A percentile compares a stretch with the other conserved stretches of the same genome.
Conservation (phyloP, 2,329 filamentous ascomycete genomes). For the Epichloe gansuensis region DNA sequence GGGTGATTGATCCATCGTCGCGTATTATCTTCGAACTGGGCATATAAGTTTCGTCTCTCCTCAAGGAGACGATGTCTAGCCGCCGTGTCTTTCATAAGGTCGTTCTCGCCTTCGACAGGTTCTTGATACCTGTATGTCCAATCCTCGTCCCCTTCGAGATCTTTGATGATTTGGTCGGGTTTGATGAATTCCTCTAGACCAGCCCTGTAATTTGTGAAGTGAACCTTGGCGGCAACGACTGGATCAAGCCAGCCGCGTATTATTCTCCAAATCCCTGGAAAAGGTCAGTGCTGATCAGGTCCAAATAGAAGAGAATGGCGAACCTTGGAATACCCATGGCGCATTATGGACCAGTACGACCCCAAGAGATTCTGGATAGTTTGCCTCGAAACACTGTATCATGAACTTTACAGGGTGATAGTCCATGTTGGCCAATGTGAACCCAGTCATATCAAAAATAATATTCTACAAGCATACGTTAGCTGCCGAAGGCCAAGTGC, state of each 20-base stretch:
- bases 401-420: conserved; percentile 97
- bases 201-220: conserved; percentile 73
- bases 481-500: neutral
- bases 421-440: conserved; percentile 95
- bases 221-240: conserved; percentile 84
- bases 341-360: conserved; percentile 88
- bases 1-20: conserved; percentile 53
- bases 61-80: conserved; percentile 51
- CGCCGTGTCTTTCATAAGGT: conserved; percentile 51
- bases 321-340: conserved; percentile 91
- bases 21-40: conserved; percentile 62
- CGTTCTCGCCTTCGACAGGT: conserved; percentile 63
- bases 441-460: conserved; percentile 91
- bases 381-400: conserved; percentile 98
- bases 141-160: conserved; percentile 74
- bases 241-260: conserved; percentile 95
- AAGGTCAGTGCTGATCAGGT: conserved; percentile 2
- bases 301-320: conserved; percentile 12
- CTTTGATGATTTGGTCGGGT: conserved; percentile 57
- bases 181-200: conserved; percentile 71
- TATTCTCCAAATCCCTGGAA: conserved; percentile 78
- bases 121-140: conserved; percentile 78
- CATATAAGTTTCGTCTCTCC: conserved; percentile 52
- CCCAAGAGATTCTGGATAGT: conserved; percentile 89
- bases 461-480: conserved; percentile 48